Conservation (phyloP, 345 rosid genomes). For the Nephelium lappaceum region DNA sequence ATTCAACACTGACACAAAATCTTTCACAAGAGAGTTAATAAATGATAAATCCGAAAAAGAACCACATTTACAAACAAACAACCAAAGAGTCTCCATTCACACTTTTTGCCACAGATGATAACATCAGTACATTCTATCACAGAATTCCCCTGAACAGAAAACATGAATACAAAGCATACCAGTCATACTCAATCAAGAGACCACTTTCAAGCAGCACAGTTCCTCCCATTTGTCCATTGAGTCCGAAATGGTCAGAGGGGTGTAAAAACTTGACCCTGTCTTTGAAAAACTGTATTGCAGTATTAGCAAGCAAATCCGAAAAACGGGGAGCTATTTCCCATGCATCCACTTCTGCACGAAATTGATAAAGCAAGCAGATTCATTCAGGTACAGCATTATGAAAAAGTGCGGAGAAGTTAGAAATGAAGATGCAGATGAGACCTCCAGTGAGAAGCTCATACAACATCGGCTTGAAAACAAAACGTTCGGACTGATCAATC, state of each 20-base stretch:
- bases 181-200: conserved; percentile 80
- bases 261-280: conserved; percentile 75
- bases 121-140: neutral
- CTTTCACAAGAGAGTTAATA: conserved; percentile 5
- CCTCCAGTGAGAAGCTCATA: conserved; percentile 96
- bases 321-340: conserved; percentile 99
- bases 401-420: neutral
- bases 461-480: conserved; percentile 96
- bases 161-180: conserved; percentile 52
- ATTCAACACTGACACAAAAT: conserved; percentile 9
- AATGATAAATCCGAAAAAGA: conserved; percentile 15
- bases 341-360: conserved; percentile 79
- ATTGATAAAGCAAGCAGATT: neutral
- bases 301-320: conserved; percentile 77
- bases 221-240: conserved; percentile 62
- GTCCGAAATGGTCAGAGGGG: conserved; percentile 68
- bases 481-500: conserved; percentile 89
- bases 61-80: neutral
- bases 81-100: conserved; percentile 1
- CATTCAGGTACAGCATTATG: neutral
- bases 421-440: conserved; percentile 17
- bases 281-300: conserved; percentile 69
- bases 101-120: neutral
- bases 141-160: neutral
- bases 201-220: conserved; percentile 90